These are phyloP conservation scores for Halocafeteria seosinensis DNA, from an alignment of 108 stramenopile genomes.

Conservation along the genomic window DNA sequence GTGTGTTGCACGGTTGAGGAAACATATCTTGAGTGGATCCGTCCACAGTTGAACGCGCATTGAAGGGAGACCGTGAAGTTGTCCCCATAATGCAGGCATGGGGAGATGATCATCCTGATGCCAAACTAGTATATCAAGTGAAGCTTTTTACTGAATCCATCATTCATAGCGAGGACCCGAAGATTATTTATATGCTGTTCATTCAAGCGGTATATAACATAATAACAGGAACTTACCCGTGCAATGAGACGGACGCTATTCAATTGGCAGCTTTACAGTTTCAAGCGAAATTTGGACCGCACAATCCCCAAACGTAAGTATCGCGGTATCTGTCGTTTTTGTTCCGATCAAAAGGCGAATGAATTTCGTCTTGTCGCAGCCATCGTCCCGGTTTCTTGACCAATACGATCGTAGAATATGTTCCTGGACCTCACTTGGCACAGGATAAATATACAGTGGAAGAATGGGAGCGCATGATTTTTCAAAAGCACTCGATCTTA, in stretches of 20 bases:
- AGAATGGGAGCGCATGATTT: not conserved
- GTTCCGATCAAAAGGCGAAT: too few species aligned
- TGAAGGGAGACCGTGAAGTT: not conserved
- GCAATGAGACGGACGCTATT: not conserved
- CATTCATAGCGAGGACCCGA: not conserved
- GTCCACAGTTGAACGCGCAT: not conserved
- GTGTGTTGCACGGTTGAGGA: not conserved
- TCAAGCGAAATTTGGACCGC: slow-evolving; percentile 2
- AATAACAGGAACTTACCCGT: slow-evolving; percentile 5
- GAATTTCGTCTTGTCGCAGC: too few species aligned
- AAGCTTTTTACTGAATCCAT: not conserved
- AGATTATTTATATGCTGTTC: not conserved
- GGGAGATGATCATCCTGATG: not conserved
- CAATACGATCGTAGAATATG: not conserved
- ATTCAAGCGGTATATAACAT: slow-evolving; percentile 4
- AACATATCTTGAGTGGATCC: not conserved
- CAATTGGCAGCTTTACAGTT: slow-evolving; percentile 4
- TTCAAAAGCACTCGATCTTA: not conserved
- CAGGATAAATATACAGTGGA: not conserved
- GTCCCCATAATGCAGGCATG: not conserved
- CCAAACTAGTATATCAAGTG: not conserved
- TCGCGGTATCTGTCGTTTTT: too few species aligned
- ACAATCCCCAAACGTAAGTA: not conserved
- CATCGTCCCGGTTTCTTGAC: slow-evolving; percentile 5
- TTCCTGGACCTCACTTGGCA: not conserved